Conservation (phyloP, 176 grass and related monocot species). For the Aechmea fasciata region DNA sequence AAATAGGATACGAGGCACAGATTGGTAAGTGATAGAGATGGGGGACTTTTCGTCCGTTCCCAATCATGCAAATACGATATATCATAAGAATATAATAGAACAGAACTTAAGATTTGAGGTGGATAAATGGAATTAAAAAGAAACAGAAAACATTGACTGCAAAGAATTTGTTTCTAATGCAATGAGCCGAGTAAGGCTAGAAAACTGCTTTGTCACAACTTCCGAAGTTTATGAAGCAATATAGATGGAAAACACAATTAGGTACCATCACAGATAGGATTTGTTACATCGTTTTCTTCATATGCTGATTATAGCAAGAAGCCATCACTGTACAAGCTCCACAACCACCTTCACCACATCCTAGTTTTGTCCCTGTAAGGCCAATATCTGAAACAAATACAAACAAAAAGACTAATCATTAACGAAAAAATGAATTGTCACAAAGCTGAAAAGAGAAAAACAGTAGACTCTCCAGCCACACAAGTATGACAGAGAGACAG, state of each 20-base stretch:
- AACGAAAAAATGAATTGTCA: neutral
- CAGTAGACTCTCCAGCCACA: neutral
- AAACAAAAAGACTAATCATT: conserved; percentile 6
- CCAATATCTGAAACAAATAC: conserved; percentile 48
- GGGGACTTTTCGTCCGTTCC: neutral
- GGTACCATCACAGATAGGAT: conserved; percentile 12
- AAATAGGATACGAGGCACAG: neutral
- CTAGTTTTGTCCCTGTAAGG: conserved; percentile 87
- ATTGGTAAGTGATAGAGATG: no score
- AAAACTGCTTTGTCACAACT: neutral
- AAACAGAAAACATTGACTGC: neutral
- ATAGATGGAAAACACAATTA: neutral
- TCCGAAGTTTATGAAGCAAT: conserved; percentile 2
- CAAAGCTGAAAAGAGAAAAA: neutral
- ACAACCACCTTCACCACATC: conserved; percentile 96
- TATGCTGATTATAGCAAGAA: conserved; percentile 59
- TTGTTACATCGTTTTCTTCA: conserved; percentile 65
- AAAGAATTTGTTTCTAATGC: neutral
- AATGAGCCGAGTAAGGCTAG: neutral
- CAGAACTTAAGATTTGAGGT: neutral
- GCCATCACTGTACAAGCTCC: conserved; percentile 94
- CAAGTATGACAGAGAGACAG: neutral
- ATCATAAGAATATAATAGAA: neutral
- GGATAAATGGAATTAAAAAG: neutral
- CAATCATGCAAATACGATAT: neutral